Base-by-base conservation (phyloP, 768 basidiomycete species). In the Arthromyces matolae region DNA sequence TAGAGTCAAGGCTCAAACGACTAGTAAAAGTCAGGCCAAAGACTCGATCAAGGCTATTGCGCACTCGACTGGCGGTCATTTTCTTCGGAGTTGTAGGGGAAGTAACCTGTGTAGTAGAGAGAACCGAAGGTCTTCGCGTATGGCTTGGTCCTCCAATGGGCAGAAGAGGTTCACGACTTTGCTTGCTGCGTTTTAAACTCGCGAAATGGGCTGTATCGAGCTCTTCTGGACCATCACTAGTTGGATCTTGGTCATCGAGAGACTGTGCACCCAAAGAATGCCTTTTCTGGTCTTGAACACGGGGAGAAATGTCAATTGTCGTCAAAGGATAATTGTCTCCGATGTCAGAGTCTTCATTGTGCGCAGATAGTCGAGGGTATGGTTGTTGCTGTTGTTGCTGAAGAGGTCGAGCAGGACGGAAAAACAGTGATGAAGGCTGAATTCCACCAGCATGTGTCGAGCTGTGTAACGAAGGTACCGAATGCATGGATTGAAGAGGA, bases 391-490 rank as follows among this genome's bases (percentile, higher is more conserved):
- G 70, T 42, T 80, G 70, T n/a, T 19, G 64, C 63, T 0, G 86
- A n/a, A n/a, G n/a, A n/a, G n/a, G 88, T 41, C 81, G 75, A 4
- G 81, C 77, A 4, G 87, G 86, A 18, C 74, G 79, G 60, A 90
- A 90, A 69, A 91, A 90, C 6, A 85, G 83, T 4, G 86, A 79
- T 8, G 87, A 82, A 13, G 90, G 87, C 46, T 83, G 80, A 16
- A 90, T 85, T 25, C 86, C 88, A 35, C 80, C 79, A 10, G 83
- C 82, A 62, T 89, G 84, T 0, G 84, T 83, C 1, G 77, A 61
- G 45, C 68, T 66, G 38, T 51, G 34, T 39, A 69, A 62, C 8
- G 50, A 52, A 38, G 62, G 53, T 27, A 42, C 50, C 6, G 58
- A 51, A 32, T 62, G 40, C 43, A 54, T 20, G 22, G 20, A 19